Base-by-base conservation (phyloP, 202 grass and related monocot species). In the Schoenoplectus triqueter region DNA sequence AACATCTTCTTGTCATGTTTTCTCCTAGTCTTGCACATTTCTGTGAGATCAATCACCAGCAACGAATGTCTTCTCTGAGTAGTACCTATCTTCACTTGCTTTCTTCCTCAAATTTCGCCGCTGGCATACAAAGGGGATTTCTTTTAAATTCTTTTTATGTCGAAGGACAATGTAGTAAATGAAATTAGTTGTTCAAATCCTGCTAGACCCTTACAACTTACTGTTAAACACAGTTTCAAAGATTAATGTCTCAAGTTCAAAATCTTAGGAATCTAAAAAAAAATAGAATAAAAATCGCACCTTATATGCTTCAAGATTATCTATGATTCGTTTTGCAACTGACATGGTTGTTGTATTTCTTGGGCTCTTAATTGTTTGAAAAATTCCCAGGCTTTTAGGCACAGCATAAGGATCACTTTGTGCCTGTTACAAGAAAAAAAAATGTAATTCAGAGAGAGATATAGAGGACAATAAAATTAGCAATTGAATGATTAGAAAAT, bases 231-330 rank as follows among this genome's bases (percentile, higher is more conserved):
- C 20, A 1, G 51, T 59, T 40, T 15, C 74, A 44, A 17, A 60
- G 54, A 78, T 31, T 45, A 61, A 18, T 52, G 52, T 44, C 74
- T 31, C n/a, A 42, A 78, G 9, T 17, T 60, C 74, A 60, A 79
- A 61, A 61, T 52, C 50, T 59, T 3, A 3, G 22, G 66, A 39
- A 68, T 44, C 10, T 66, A 14, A 44, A 55, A 41, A 56, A 31
- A n/a, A 85, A 51, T 55, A 54, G 77, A 60, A 72, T 18, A 62
- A 2, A 18, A 62, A 19, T n/a, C n/a, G 3, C 88, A 96, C 93
- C 93, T 96, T 88, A 77, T 93, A 93, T 60, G 91, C 89, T 88
- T 97, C 91, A 62, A 93, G 81, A 62, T 97, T 97, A 81, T 93
- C 88, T 52, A 92, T 85, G 70, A 97, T 93, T 92, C 94, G 90